Evolutionary conservation across 371 early-diverging fungal genomes (phyloP).

Genomic region (Zancudomyces culisetae): DNA sequence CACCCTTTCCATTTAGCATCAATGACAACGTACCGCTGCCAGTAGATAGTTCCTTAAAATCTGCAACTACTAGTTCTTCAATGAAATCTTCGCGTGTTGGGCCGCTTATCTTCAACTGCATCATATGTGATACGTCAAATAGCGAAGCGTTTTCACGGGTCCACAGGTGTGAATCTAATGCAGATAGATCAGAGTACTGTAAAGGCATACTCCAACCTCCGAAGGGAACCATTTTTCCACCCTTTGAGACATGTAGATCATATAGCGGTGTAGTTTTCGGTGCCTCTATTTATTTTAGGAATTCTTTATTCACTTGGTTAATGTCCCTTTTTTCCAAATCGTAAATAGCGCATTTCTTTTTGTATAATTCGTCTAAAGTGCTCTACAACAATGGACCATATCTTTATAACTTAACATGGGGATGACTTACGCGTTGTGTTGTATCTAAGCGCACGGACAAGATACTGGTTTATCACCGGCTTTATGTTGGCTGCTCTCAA

Average conservation of each 20-base stretch:
- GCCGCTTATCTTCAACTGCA: slow-evolving; percentile 85
- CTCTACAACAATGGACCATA: too few relatives aligned
- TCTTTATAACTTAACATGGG: too few relatives aligned
- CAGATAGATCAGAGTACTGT: slow-evolving; percentile 59
- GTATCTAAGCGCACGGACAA: too few relatives aligned
- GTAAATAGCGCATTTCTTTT: too few relatives aligned
- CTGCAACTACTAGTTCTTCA: slow-evolving; percentile 74
- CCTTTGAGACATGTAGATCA: slow-evolving; percentile 76
- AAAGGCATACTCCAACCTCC: slow-evolving; percentile 96
- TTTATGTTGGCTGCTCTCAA: too few relatives aligned
- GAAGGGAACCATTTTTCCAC: slow-evolving; percentile 93
- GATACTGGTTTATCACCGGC: too few relatives aligned
- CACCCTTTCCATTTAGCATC: slow-evolving; percentile 87
- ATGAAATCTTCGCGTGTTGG: slow-evolving; percentile 74
- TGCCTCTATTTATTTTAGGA: background rate
- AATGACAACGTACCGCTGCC: slow-evolving; percentile 73
- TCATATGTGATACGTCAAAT: slow-evolving; percentile 97
- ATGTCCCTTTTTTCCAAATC: too few relatives aligned
- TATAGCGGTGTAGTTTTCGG: slow-evolving; percentile 64
- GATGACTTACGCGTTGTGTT: too few relatives aligned
- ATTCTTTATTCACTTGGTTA: background rate
- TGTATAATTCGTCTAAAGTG: too few relatives aligned
- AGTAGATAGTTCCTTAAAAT: slow-evolving; percentile 54
- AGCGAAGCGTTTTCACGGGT: slow-evolving; percentile 80
- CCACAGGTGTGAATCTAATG: slow-evolving; percentile 72